A percentile compares a stretch with the other conserved stretches of the same genome.
phyloP scores from a whole-genome alignment of 108 stramenopile genomes.

The Skeletonema potamos region DNA sequence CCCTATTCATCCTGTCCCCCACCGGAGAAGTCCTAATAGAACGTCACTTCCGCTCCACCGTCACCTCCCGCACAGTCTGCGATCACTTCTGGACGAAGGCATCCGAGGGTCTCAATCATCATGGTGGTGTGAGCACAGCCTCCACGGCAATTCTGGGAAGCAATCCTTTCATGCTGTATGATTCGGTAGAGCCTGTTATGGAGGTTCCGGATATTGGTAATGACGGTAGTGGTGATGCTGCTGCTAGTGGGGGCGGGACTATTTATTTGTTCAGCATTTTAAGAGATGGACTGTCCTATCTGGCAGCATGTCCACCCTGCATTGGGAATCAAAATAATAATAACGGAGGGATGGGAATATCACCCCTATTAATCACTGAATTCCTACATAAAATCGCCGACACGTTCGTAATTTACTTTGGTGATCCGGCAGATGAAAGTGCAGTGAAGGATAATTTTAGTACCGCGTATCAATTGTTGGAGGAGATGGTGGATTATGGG shows the following conservation, averaged over 20 bases:
- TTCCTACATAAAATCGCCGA: slow-evolving; percentile 95
- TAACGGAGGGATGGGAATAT: slow-evolving; percentile 58
- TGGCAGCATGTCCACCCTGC: slow-evolving; percentile 79
- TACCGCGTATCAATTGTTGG: slow-evolving; percentile 95
- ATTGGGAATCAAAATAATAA: slow-evolving; percentile 12
- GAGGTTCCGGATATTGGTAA: slow-evolving; percentile 66
- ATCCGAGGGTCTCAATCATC: slow-evolving; percentile 72
- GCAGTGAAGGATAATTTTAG: slow-evolving; percentile 98
- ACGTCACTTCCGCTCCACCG: slow-evolving; percentile 84
- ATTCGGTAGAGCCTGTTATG: slow-evolving; percentile 82
- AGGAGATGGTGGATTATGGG: slow-evolving; percentile 99
- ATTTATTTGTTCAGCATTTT: slow-evolving; percentile 72
- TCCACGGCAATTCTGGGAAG: slow-evolving; percentile 43
- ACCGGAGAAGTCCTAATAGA: slow-evolving; percentile 91
- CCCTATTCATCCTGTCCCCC: slow-evolving; percentile 84
- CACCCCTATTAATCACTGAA: slow-evolving; percentile 92
- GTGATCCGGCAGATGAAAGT: slow-evolving; percentile 85
- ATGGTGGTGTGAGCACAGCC: slow-evolving; percentile 73
- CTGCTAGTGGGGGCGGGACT: background rate
- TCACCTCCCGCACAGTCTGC: slow-evolving; percentile 76
- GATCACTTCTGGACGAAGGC: slow-evolving; percentile 88
- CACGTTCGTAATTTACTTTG: slow-evolving; percentile 95
- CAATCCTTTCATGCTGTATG: slow-evolving; percentile 60
- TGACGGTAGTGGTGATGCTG: slow-evolving; percentile 27
- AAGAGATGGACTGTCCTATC: slow-evolving; percentile 88